Base-by-base conservation (phyloP, 2,329 filamentous ascomycete species). In the Dactylellina sp. region DNA sequence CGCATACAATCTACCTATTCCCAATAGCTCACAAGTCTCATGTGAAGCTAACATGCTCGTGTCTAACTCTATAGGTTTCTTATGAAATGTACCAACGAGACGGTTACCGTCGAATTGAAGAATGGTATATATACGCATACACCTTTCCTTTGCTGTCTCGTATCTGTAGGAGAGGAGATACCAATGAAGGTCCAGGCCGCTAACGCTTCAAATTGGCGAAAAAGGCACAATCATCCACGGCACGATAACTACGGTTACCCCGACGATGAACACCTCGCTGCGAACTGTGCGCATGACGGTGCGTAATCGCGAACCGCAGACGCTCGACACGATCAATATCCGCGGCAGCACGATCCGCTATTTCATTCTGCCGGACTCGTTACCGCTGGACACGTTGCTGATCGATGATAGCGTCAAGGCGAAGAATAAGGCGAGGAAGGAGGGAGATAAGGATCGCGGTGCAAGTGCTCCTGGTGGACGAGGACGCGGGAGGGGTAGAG, bases 61-160 rank as follows among this genome's bases (percentile, higher is more conserved):
- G 28, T 32, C n/a, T 14, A 35, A 6, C 6, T 6, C 32, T 35
- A 35, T 82, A 98, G 95, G 82, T 99, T 99, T 83, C 86, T 99
- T 79, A 98, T 98, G 94, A 99, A 99, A 86, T 98, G 94, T 83
- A 89, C 91, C 83, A 98, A 97, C 83, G 95, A 99, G 85, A 97
- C 95, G 80, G 95, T 98, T 80, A 98, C 94, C 47, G 91, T 99
- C 82, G 95, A 99, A 83, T 86, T 99, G 78, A 99, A 99, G 83
- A 98, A 98, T 87, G 95, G 93, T 95, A 85, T 49, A 14, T 44
- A 53, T 47, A 9, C 7, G 32, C 46, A 28, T 46, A 70, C 25
- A 39, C 44, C 22, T 46, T 52, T 46, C 24, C 20, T 7, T 9
- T 7, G n/a, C 24, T 5, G 20, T n/a, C 74, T 68, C 42, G 66